Evolutionary conservation across 2,329 filamentous ascomycete species (phyloP).

Genomic region (Blastomyces emzantsi): DNA sequence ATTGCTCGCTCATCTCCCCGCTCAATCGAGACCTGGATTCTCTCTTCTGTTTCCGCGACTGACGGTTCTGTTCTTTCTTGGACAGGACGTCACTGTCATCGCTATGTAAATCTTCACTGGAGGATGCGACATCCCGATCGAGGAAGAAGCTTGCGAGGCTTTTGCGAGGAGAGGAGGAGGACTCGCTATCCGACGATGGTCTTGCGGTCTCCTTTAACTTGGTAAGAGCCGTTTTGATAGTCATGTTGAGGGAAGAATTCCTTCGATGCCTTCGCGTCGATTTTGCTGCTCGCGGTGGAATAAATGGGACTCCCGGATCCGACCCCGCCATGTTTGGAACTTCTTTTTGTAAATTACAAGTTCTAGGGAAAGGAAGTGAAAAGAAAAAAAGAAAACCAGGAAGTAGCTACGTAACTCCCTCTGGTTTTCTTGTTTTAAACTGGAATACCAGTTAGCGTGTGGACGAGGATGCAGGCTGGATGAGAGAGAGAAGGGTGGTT

Average conservation of each 20-base stretch:
- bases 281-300: not conserved
- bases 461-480: no score
- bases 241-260: slow-evolving; percentile 31
- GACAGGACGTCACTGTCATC: slow-evolving; percentile 29
- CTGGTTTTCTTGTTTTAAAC: not conserved
- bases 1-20: slow-evolving; percentile 28
- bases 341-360: not conserved
- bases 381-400: not conserved
- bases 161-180: slow-evolving; percentile 30
- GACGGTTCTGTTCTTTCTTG: slow-evolving; percentile 40
- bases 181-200: slow-evolving; percentile 19
- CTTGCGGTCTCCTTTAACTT: slow-evolving; percentile 28
- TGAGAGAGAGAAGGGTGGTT: not conserved
- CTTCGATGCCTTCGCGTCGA: not conserved
- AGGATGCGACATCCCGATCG: slow-evolving; percentile 34
- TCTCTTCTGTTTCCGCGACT: slow-evolving; percentile 32
- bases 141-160: slow-evolving; percentile 36
- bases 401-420: not conserved
- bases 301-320: not conserved
- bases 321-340: not conserved
- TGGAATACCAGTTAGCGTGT: not conserved
- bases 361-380: not conserved
- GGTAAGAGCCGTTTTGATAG: slow-evolving; percentile 38
- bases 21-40: slow-evolving; percentile 29
- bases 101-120: slow-evolving; percentile 35